Base-by-base conservation (phyloP, 2,329 filamentous ascomycete genomes). In the Colletotrichum ledebouriae region DNA sequence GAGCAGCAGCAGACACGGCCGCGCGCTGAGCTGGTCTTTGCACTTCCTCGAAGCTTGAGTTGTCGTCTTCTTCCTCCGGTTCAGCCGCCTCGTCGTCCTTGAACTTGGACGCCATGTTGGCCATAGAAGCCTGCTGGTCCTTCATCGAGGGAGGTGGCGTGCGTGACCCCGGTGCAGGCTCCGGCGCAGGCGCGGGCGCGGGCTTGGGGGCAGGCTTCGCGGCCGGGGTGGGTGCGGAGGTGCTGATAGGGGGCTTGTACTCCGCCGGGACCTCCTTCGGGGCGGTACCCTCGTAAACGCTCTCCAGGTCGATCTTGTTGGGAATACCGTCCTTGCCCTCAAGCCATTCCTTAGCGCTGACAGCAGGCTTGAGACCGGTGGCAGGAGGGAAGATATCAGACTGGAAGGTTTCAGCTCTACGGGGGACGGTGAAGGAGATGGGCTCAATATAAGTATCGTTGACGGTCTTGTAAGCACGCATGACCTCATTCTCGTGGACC, bases 391-490 rank as follows among this genome's bases (percentile, higher is more conserved):
- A 99, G 75, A 99, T 98, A 77, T 99, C 96, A 70, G 94, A 93
- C 82, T 98, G 95, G 89, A 98, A 98, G 59, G 92, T 94, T 80
- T 98, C 94, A 63, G 96, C 93, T 71, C 96, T 90, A 71, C 96
- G 90, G 56, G 96, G 96, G 2, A 98, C 96, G 62, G 97, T 97
- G 83, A 99, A 99, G 2, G 96, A 97, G 76, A 99, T 92, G 46
- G 96, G 96, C 82, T 99, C 96, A 74, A 99, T 94, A 82, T 97
- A 97, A 53, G 84, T 80, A 78, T 99, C 96, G 80, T 94, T 97
- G 79, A 98, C 93, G 0, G 96, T 98, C 87, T 99, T 99, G 89
- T 93, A 99, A 49, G 92, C 94, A 73, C 94, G 91, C 86, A 97
- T 94, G 60, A 98, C 88, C 79, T 99, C 96, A 78, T 98, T 98